Conservation (phyloP, 805 yeast species). For the Metschnikowia lochheadii region DNA sequence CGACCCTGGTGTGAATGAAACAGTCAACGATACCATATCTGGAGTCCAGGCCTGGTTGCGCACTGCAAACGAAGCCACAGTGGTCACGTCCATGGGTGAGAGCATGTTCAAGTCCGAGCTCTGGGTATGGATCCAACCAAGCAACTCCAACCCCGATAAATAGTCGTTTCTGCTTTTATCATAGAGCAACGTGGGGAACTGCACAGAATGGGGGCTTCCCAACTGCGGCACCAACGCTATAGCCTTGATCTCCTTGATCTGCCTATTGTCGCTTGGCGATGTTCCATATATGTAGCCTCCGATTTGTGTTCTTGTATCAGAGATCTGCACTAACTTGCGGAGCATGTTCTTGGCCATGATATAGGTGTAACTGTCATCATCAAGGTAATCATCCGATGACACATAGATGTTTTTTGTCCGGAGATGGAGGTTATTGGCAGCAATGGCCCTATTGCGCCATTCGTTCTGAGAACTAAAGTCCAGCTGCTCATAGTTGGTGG, state of each 20-base stretch:
- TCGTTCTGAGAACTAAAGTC: slow-evolving; percentile 79
- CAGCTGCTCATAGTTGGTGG: slow-evolving; percentile 82
- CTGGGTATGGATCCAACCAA: slow-evolving; percentile 96
- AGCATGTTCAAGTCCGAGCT: slow-evolving; percentile 59
- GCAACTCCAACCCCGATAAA: slow-evolving; percentile 54
- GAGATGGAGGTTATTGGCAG: slow-evolving; percentile 66
- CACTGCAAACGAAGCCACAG: slow-evolving; percentile 45
- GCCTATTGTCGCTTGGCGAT: slow-evolving; percentile 67
- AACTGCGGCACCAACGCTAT: slow-evolving; percentile 85
- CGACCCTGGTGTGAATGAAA: slow-evolving; percentile 79
- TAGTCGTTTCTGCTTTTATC: slow-evolving; percentile 31
- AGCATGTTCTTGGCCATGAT: slow-evolving; percentile 80
- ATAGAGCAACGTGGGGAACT: slow-evolving; percentile 51
- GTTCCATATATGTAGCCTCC: slow-evolving; percentile 78
- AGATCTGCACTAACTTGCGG: slow-evolving; percentile 68
- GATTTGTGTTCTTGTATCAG: slow-evolving; percentile 78
- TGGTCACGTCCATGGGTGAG: slow-evolving; percentile 67
- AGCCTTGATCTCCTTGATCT: slow-evolving; percentile 72
- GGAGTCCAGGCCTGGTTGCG: slow-evolving; percentile 36
- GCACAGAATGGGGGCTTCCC: slow-evolving; percentile 64
- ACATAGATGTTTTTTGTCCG: slow-evolving; percentile 70
- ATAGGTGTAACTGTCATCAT: slow-evolving; percentile 56
- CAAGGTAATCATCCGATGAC: slow-evolving; percentile 52
- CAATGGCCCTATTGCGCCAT: slow-evolving; percentile 86
- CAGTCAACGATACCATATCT: slow-evolving; percentile 54